Percentiles rank a stretch among this genome's conserved stretches.
These are phyloP conservation scores for Aquilaria sinensis DNA, from an alignment of 345 rosid genomes.

Conservation along the genomic window DNA sequence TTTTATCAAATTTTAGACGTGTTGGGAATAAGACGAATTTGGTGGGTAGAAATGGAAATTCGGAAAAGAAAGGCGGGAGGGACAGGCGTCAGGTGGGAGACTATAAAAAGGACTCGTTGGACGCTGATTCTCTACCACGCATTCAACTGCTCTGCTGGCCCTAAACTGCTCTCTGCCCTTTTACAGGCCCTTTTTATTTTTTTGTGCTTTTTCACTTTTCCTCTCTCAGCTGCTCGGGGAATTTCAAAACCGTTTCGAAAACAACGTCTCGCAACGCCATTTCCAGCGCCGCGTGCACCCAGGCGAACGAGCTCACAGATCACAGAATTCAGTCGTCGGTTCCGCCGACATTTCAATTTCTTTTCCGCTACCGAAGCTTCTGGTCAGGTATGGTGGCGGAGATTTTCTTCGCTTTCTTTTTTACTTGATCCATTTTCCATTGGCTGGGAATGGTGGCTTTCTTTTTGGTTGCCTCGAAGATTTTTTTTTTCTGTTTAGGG, in stretches of 20 bases:
- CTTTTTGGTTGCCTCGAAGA: conserved; percentile 12
- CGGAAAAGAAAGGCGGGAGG: background rate
- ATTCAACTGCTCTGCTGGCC: conserved; percentile 1
- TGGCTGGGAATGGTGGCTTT: background rate
- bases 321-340: too few species aligned
- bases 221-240: too few species aligned
- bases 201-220: background rate
- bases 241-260: too few species aligned
- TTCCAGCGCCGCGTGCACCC: too few species aligned
- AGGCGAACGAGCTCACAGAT: too few species aligned
- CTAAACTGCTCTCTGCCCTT: background rate
- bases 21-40: background rate
- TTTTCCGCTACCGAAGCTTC: too few species aligned
- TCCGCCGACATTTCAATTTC: too few species aligned
- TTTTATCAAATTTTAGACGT: too few species aligned
- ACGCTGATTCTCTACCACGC: conserved; percentile 1
- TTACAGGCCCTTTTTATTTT: background rate
- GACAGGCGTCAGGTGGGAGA: background rate
- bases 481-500: background rate
- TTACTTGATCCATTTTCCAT: background rate
- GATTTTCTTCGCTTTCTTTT: background rate
- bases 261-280: too few species aligned
- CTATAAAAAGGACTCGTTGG: conserved; percentile 5
- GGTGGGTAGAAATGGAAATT: background rate
- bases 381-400: too few species aligned